Conservation (phyloP, 2,329 filamentous ascomycete species). For the Hypocrella siamensis region DNA sequence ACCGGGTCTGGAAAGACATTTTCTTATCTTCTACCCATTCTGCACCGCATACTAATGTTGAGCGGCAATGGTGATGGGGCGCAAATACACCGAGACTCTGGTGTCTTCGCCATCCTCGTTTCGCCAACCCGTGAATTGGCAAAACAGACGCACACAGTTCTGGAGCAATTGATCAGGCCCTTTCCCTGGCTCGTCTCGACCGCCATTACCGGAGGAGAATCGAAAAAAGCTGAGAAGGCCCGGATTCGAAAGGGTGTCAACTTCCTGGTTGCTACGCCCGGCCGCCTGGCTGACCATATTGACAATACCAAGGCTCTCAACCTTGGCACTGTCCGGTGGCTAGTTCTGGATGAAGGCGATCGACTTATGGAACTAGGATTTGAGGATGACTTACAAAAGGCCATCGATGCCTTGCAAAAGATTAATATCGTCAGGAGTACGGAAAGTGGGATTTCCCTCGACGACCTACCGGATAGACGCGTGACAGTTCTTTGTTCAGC, state of each 20-base stretch:
- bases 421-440: constrained; percentile 43
- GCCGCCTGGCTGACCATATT: constrained; percentile 78
- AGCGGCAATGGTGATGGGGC: constrained; percentile 38
- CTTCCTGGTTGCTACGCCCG: constrained; percentile 88
- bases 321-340: constrained; percentile 78
- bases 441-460: constrained; percentile 39
- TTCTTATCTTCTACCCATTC: constrained; percentile 84
- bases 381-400: constrained; percentile 80
- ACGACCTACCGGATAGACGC: constrained; percentile 56
- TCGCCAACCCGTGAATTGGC: constrained; percentile 88
- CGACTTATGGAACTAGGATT: constrained; percentile 97
- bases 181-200: constrained; percentile 91
- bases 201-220: constrained; percentile 57
- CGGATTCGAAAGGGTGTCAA: constrained; percentile 85
- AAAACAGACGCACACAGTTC: constrained; percentile 78
- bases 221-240: constrained; percentile 75
- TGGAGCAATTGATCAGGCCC: constrained; percentile 75
- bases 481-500: constrained; percentile 89
- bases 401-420: constrained; percentile 64
- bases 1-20: constrained; percentile 96
- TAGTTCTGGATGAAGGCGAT: constrained; percentile 91
- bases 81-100: constrained; percentile 66
- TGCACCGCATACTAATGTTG: constrained; percentile 73
- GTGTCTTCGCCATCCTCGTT: constrained; percentile 84
- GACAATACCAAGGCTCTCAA: constrained; percentile 83